Percentiles rank a stretch among this genome's conserved stretches.
phyloP scores from a whole-genome alignment of 2,329 filamentous ascomycete species.

The Cytospora paraplurivora region DNA sequence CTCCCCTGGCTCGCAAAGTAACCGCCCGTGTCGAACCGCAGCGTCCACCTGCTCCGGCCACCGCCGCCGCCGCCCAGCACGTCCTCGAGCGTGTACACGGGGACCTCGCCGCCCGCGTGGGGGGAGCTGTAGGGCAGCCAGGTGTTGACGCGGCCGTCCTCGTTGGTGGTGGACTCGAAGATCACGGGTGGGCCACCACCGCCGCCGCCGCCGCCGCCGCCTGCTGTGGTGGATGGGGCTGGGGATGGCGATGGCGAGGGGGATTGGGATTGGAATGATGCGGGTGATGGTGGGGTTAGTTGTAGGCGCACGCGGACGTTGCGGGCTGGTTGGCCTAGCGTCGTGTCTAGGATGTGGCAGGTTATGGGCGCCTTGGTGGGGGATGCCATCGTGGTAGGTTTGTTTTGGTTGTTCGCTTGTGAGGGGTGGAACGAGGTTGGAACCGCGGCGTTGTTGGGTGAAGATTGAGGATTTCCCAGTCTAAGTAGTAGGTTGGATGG shows the following conservation, averaged over 20 bases:
- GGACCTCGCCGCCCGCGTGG: conserved; percentile 56
- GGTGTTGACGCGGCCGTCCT: conserved; percentile 70
- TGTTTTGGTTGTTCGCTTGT: background rate
- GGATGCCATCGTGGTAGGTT: conserved; percentile 28
- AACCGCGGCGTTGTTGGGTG: background rate
- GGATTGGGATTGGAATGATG: conserved; percentile 33
- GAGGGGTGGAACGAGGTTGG: background rate
- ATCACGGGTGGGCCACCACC: conserved; percentile 44
- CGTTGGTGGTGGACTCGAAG: conserved; percentile 71
- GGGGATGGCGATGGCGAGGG: conserved; percentile 37
- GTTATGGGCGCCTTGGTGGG: conserved; percentile 68
- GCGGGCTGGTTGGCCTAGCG: conserved; percentile 68
- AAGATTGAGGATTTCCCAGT: background rate
- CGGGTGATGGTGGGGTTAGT: conserved; percentile 38
- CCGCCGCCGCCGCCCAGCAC: conserved; percentile 50
- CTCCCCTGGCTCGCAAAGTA: conserved; percentile 67
- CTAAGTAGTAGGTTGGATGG: conserved; percentile 9
- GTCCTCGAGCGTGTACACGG: conserved; percentile 60
- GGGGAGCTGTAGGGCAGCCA: conserved; percentile 65
- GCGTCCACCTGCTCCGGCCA: conserved; percentile 61
- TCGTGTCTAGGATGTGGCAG: conserved; percentile 84
- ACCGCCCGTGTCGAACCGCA: conserved; percentile 70
- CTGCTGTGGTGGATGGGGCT: conserved; percentile 30
- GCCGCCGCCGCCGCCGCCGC: conserved; percentile 22
- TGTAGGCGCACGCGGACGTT: conserved; percentile 68